Conservation (phyloP, 805 yeast species). For the Dipodascopsis uninucleata region DNA sequence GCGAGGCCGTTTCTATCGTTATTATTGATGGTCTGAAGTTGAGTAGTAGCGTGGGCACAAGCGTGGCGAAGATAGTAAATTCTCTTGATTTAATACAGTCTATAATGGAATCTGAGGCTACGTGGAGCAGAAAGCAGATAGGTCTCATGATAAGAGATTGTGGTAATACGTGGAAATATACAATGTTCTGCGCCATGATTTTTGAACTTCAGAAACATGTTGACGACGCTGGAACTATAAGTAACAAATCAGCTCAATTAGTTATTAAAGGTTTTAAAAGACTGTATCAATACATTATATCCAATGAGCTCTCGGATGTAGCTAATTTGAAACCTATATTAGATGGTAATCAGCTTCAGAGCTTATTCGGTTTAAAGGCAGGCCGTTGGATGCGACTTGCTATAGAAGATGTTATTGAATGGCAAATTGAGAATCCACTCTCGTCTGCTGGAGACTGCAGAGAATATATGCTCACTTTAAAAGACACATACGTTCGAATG, state of each 20-base stretch:
- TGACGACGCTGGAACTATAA: no score
- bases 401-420: conserved; percentile 53
- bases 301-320: conserved; percentile 42
- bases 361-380: conserved; percentile 48
- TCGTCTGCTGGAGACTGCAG: conserved; percentile 54
- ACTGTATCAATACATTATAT: conserved; percentile 34
- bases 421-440: conserved; percentile 77
- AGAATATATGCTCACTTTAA: conserved; percentile 32
- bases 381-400: conserved; percentile 82
- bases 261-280: conserved; percentile 12
- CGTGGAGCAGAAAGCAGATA: conserved; percentile 32
- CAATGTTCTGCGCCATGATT: conserved; percentile 38
- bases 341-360: conserved; percentile 43
- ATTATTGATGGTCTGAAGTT: conserved; percentile 68
- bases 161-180: conserved; percentile 50
- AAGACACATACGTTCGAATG: no score
- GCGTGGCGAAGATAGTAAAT: conserved; percentile 46
- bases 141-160: conserved; percentile 54
- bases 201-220: conserved; percentile 12
- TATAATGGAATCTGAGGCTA: conserved; percentile 38
- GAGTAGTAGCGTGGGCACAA: conserved; percentile 53
- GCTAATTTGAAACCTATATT: conserved; percentile 58
- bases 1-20: conserved; percentile 48
- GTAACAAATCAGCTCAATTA: no score
- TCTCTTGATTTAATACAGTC: conserved; percentile 32